Evolutionary conservation across 495 filamentous ascomycete species (phyloP), one percentile per base, ranked within the genome.

Genomic region (Penicillium fimorum): DNA sequence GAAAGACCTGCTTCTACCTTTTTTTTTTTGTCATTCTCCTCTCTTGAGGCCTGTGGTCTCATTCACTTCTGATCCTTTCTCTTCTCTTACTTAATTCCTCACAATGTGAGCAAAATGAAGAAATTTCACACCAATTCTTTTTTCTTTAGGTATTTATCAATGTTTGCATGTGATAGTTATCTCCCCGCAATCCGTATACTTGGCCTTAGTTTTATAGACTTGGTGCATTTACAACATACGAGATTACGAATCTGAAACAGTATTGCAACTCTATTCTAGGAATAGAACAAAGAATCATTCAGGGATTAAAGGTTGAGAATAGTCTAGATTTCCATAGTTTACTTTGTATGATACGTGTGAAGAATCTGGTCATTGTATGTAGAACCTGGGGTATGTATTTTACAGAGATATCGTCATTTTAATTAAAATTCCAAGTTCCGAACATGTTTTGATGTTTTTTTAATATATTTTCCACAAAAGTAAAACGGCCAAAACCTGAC

Each of bases 1-100:
- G 49, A 51, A 42, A 51, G 49, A 51, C 56, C 43, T 58, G 32
- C 48, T 55, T 49, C 54, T 58, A 42, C 47, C 22, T 22, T 22
- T 22, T 63, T 56, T 56, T 54, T 49, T 57, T 53, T 53, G 50
- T 54, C 27, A 60, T 68, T 62, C 62, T 67, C 62, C 59, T 59
- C 55, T 67, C 61, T 46, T 30, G 57, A 62, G 64, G n/a, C 59
- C 64, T 62, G 61, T 56, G 64, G 64, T 56, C 64, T 65, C 55
- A 27, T 48, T 45, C 38, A 47, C 53, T 59, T 63, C 47, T 57
- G 37, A 25, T 30, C 42, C 30, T 30, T 60, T 38, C 22, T 25
- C 33, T 47, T 50, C 38, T 52, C 53, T 46, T 58, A 55, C 38
- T 51, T 67, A 67, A 67, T 67, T 59, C 42, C 63, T 65, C 38